These are phyloP conservation scores for Venustampulla echinocandica DNA, from an alignment of 495 filamentous ascomycete species.

Conservation along the genomic window DNA sequence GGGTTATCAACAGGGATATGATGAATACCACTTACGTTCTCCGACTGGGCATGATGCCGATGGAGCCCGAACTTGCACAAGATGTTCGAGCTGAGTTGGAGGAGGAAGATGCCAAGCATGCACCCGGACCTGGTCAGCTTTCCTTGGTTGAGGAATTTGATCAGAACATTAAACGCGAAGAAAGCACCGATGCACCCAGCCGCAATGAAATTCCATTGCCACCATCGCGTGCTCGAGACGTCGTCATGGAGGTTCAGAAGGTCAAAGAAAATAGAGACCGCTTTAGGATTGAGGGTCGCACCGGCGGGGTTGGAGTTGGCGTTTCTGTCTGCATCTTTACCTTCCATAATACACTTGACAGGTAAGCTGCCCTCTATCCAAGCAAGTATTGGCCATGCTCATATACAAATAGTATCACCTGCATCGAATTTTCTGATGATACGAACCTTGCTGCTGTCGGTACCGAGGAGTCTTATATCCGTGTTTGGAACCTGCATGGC, in stretches of 20 bases:
- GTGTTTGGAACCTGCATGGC: constrained; percentile 83
- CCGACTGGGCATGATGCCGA: constrained; percentile 67
- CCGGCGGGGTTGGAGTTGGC: constrained; percentile 69
- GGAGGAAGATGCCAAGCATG: constrained; percentile 65
- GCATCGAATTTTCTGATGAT: constrained; percentile 88
- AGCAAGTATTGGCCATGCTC: constrained; percentile 4
- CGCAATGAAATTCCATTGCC: constrained; percentile 75
- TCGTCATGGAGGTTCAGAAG: constrained; percentile 87
- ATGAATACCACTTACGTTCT: constrained; percentile 49
- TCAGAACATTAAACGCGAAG: constrained; percentile 76
- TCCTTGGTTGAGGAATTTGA: constrained; percentile 73
- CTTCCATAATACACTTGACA: constrained; percentile 89
- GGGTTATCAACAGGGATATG: constrained; percentile 66
- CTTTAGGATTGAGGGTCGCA: constrained; percentile 71
- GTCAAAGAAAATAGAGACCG: constrained; percentile 90
- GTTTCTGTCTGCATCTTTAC: constrained; percentile 92
- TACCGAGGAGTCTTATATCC: constrained; percentile 87
- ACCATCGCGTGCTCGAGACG: constrained; percentile 74
- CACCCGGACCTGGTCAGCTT: constrained; percentile 51
- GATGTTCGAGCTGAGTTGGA: constrained; percentile 79
- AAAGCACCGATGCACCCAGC: constrained; percentile 71
- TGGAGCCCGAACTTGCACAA: constrained; percentile 66
- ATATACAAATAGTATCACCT: constrained; percentile 57
- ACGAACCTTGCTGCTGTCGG: constrained; percentile 75
- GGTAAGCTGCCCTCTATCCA: constrained; percentile 43